Percentiles rank a stretch among this genome's conserved stretches.
Evolutionary conservation across 2,329 filamentous ascomycete species (phyloP).

Genomic region (Fusarium concolor): DNA sequence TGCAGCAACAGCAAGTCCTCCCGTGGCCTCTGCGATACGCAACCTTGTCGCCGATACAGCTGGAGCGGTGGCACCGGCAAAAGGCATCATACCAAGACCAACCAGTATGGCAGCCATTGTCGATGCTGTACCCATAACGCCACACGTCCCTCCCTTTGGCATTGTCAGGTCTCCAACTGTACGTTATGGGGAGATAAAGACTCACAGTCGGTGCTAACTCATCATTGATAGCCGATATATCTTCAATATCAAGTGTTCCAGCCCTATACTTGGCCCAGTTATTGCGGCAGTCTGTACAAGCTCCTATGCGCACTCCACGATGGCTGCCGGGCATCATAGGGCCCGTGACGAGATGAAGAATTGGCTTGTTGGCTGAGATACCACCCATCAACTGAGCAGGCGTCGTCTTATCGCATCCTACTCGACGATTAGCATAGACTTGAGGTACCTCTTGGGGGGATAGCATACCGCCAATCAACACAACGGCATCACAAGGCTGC

Average conservation of each 20-base stretch:
- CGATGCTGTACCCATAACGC: conserved; percentile 92
- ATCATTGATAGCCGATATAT: conserved; percentile 76
- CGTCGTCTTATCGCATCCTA: conserved; percentile 79
- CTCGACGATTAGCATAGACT: rapidly evolving
- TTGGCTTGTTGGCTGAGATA: conserved; percentile 78
- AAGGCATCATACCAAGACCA: conserved; percentile 82
- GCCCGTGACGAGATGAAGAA: conserved; percentile 75
- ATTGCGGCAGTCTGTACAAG: conserved; percentile 79
- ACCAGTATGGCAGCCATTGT: conserved; percentile 90
- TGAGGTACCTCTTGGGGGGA: too few species aligned
- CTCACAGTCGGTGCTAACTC: conserved; percentile 76
- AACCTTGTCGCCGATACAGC: conserved; percentile 83
- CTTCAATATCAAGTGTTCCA: conserved; percentile 75
- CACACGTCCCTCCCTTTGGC: conserved; percentile 76
- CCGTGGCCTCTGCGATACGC: conserved; percentile 81
- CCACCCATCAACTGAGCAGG: conserved; percentile 81
- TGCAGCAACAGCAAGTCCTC: conserved; percentile 72
- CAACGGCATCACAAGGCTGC: conserved; percentile 75
- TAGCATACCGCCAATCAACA: conserved; percentile 71
- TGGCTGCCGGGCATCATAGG: conserved; percentile 81
- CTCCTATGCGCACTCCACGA: conserved; percentile 72
- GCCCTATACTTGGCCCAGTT: conserved; percentile 79
- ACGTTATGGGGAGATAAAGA: not conserved
- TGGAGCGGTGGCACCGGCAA: conserved; percentile 81
- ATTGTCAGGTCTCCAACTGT: not conserved